phyloP scores from a whole-genome alignment of 345 rosid genomes.

The Firmiana major region DNA sequence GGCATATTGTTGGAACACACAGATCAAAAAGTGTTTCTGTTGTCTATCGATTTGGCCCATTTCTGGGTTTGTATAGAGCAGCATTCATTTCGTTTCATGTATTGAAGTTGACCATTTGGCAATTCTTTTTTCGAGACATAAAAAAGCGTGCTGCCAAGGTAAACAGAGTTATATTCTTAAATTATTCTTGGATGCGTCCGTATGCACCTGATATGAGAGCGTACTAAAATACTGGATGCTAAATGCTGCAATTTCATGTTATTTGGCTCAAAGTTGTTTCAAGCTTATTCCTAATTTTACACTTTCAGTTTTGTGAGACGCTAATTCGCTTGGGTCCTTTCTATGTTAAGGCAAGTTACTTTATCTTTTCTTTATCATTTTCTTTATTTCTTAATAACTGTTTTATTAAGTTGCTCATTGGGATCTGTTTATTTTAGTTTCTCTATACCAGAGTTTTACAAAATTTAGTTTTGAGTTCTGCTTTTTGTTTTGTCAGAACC shows the following conservation, averaged over 20 bases:
- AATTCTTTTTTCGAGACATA: slow-evolving; percentile 57
- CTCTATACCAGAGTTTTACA: background rate
- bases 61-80: slow-evolving; percentile 86
- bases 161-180: background rate
- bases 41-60: slow-evolving; percentile 69
- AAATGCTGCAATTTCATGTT: background rate
- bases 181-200: background rate
- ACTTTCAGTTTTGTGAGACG: slow-evolving; percentile 80
- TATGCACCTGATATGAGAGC: background rate
- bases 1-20: slow-evolving; percentile 58
- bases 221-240: background rate
- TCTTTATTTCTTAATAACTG: background rate
- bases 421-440: background rate
- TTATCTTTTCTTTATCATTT: background rate
- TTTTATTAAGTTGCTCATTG: background rate
- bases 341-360: slow-evolving; percentile 73
- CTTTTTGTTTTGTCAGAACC: background rate
- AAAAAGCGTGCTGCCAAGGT: slow-evolving; percentile 79
- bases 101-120: slow-evolving; percentile 71
- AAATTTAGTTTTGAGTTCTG: background rate
- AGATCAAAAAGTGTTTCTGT: slow-evolving; percentile 57
- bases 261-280: background rate
- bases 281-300: slow-evolving; percentile 10
- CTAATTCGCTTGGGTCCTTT: slow-evolving; percentile 88
- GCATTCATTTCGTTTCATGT: slow-evolving; percentile 75